phyloP scores from a whole-genome alignment of 2,329 filamentous ascomycete species.

The Calonectria multiphialidica region DNA sequence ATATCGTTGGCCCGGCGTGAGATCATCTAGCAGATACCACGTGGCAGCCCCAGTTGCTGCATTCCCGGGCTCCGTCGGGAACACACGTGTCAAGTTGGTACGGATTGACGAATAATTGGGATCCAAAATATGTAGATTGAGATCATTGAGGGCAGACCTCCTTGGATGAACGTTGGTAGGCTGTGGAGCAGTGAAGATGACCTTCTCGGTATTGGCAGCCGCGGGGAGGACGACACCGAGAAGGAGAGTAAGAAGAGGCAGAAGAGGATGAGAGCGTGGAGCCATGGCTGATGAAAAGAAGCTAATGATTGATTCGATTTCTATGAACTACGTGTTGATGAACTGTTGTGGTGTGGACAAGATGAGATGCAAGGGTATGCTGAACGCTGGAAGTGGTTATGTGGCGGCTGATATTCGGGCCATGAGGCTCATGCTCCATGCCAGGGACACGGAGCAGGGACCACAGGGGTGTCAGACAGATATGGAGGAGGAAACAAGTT shows the following conservation, averaged over 20 bases:
- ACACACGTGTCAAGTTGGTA: conserved; percentile 74
- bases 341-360: neutral
- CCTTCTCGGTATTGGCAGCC: conserved; percentile 88
- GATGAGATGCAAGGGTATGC: neutral
- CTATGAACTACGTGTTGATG: neutral
- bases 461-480: conserved; percentile 2
- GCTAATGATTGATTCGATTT: neutral
- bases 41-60: conserved; percentile 70
- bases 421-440: conserved; percentile 21
- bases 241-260: conserved; percentile 30
- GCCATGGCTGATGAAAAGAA: conserved; percentile 25
- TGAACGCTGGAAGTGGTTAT: neutral
- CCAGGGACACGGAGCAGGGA: conserved; percentile 7
- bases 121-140: conserved; percentile 75
- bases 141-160: conserved; percentile 58
- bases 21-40: conserved; percentile 82
- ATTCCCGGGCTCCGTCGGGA: conserved; percentile 64
- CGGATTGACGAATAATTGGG: conserved; percentile 68
- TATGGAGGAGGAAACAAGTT: neutral
- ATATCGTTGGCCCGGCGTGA: conserved; percentile 82
- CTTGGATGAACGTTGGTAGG: conserved; percentile 63
- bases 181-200: conserved; percentile 83
- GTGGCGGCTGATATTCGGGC: conserved; percentile 17
- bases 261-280: neutral
- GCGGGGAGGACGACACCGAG: conserved; percentile 25